phyloP scores from a whole-genome alignment of 306 rosid species.

The Pyrus bretschneideri region DNA sequence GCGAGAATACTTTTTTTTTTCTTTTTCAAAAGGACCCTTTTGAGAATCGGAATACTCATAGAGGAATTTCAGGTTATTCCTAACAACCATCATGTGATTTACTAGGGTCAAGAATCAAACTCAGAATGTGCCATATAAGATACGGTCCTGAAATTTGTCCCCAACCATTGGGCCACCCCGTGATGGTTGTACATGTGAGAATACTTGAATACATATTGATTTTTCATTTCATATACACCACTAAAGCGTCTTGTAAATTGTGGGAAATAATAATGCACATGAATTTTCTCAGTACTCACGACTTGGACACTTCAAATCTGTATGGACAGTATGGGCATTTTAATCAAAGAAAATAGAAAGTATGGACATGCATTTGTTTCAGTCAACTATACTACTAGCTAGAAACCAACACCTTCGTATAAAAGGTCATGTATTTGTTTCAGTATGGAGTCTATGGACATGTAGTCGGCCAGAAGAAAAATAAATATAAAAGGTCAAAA shows the following conservation, averaged over 20 bases:
- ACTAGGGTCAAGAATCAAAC: no score
- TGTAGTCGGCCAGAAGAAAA: no score
- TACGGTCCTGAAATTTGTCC: no score
- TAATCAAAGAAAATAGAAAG: not conserved
- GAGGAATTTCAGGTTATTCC: no score
- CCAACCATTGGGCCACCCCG: no score
- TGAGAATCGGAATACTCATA: no score
- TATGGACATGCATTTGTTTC: not conserved
- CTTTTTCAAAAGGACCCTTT: no score
- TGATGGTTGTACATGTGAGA: not conserved
- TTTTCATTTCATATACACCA: not conserved
- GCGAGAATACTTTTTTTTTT: not conserved
- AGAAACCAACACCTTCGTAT: no score
- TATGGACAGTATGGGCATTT: not conserved
- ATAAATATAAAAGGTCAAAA: no score
- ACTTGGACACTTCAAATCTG: not conserved
- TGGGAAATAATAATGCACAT: not conserved
- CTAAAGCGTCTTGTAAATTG: not conserved
- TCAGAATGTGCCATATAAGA: no score
- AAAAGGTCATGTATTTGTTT: not conserved
- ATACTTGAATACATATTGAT: not conserved
- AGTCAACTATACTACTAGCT: not conserved
- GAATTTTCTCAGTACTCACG: not conserved
- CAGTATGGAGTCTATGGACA: no score
- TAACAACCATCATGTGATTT: no score